Evolutionary conservation across 2,329 filamentous ascomycete genomes (phyloP).

Genomic region (Tolypocladium amazonense): DNA sequence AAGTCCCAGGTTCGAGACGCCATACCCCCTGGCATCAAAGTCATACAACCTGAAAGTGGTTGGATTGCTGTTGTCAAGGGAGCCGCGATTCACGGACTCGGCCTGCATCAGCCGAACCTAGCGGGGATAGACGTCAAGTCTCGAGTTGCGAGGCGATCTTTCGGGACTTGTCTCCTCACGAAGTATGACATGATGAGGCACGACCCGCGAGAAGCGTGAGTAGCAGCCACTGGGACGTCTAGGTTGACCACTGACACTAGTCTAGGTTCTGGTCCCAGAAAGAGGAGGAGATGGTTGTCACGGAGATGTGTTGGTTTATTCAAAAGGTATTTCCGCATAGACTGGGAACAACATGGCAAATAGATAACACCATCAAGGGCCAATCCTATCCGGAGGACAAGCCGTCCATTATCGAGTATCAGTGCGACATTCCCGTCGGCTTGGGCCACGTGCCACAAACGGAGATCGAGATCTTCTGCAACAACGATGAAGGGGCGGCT

Average conservation of each 20-base stretch:
- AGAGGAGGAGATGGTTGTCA: constrained; percentile 22
- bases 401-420: constrained; percentile 24
- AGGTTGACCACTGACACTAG: constrained; percentile 5
- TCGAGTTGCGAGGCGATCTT: constrained; percentile 24
- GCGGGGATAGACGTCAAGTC: constrained; percentile 20
- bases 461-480: constrained; percentile 26
- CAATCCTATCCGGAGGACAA: constrained; percentile 25
- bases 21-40: constrained; percentile 22
- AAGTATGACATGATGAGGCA: constrained; percentile 25
- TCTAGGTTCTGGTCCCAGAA: constrained; percentile 26
- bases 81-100: constrained; percentile 32
- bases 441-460: constrained; percentile 23
- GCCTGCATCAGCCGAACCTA: constrained; percentile 16
- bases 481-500: constrained; percentile 17
- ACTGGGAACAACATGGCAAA: background rate
- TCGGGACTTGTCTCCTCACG: constrained; percentile 23
- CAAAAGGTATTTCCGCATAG: constrained; percentile 18
- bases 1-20: constrained; percentile 27
- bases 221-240: background rate
- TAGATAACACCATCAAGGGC: constrained; percentile 13
- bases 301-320: constrained; percentile 29
- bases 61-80: constrained; percentile 42
- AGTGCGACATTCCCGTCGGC: constrained; percentile 25
- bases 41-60: constrained; percentile 36
- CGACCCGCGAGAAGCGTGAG: constrained; percentile 24